phyloP scores from a whole-genome alignment of 805 yeast species.

The Grigorovia jiainica region DNA sequence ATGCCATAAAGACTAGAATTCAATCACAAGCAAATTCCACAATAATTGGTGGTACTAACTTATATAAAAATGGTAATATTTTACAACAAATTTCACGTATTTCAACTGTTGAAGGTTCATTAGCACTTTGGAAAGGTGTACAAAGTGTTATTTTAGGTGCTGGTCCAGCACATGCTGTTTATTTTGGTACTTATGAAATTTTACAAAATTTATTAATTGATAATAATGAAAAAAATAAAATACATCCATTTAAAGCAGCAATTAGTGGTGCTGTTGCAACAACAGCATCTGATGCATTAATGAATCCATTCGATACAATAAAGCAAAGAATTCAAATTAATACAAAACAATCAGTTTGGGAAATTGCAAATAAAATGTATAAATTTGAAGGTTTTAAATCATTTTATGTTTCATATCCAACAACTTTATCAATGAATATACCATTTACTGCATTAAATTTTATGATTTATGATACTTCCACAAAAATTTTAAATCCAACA shows the following conservation, averaged over 20 bases:
- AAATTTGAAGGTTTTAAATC: slow-evolving; percentile 62
- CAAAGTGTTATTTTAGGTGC: slow-evolving; percentile 90
- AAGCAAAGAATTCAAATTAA: slow-evolving; percentile 87
- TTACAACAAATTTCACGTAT: slow-evolving; percentile 63
- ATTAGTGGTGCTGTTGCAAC: slow-evolving; percentile 89
- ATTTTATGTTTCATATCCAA: slow-evolving; percentile 87
- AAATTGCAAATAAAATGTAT: slow-evolving; percentile 36
- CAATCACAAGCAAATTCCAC: slow-evolving; percentile 35
- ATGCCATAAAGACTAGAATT: slow-evolving; percentile 93
- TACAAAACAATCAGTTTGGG: slow-evolving; percentile 18
- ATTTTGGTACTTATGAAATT: slow-evolving; percentile 87
- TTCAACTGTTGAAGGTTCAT: slow-evolving; percentile 79
- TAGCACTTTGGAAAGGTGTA: slow-evolving; percentile 88
- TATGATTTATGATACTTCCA: slow-evolving; percentile 79
- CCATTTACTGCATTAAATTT: slow-evolving; percentile 95
- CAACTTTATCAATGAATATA: slow-evolving; percentile 81
- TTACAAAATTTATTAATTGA: slow-evolving; percentile 35
- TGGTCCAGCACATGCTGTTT: slow-evolving; percentile 98
- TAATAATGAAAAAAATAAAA: slow-evolving; percentile 27
- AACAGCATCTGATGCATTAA: slow-evolving; percentile 84
- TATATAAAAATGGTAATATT: slow-evolving; percentile 25
- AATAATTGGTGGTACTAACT: neutral
- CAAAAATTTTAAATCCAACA: slow-evolving; percentile 70
- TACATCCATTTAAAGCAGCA: slow-evolving; percentile 77
- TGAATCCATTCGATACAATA: slow-evolving; percentile 95